phyloP scores from a whole-genome alignment of 2,329 filamentous ascomycete genomes.

The Alternaria triticimaculans region DNA sequence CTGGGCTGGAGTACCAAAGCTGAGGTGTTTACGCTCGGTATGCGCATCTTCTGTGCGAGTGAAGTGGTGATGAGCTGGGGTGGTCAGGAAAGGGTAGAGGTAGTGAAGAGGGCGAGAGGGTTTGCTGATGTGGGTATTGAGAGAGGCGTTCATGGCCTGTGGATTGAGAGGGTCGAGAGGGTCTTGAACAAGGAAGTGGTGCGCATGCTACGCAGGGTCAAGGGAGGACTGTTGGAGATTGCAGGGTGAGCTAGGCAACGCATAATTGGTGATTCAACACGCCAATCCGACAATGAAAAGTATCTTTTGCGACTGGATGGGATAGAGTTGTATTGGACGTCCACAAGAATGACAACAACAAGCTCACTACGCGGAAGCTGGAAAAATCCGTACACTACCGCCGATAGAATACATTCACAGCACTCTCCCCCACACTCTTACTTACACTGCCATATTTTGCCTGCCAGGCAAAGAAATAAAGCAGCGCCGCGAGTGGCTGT shows the following conservation, averaged over 20 bases:
- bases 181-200: slow-evolving; percentile 36
- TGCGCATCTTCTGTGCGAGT: slow-evolving; percentile 52
- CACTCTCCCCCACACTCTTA: slow-evolving; percentile 35
- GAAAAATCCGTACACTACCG: slow-evolving; percentile 12
- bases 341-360: neutral
- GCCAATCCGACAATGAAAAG: neutral
- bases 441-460: slow-evolving; percentile 91
- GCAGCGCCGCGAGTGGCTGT: slow-evolving; percentile 86
- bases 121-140: slow-evolving; percentile 29
- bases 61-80: slow-evolving; percentile 48
- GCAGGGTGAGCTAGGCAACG: neutral
- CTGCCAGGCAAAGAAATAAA: slow-evolving; percentile 99
- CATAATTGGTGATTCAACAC: neutral
- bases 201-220: slow-evolving; percentile 11
- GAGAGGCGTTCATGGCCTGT: slow-evolving; percentile 44
- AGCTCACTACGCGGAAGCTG: neutral
- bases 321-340: neutral
- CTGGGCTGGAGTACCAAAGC: slow-evolving; percentile 76
- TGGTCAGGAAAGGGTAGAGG: slow-evolving; percentile 19
- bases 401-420: slow-evolving; percentile 28
- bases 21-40: slow-evolving; percentile 68
- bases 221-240: slow-evolving; percentile 2
- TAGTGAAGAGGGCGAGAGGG: slow-evolving; percentile 36
- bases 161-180: slow-evolving; percentile 45
- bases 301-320: neutral